Evolutionary conservation across 352 stramenopile species (phyloP), one percentile per base, ranked within the genome.

Genomic region (Phytopythium oedochilum): DNA sequence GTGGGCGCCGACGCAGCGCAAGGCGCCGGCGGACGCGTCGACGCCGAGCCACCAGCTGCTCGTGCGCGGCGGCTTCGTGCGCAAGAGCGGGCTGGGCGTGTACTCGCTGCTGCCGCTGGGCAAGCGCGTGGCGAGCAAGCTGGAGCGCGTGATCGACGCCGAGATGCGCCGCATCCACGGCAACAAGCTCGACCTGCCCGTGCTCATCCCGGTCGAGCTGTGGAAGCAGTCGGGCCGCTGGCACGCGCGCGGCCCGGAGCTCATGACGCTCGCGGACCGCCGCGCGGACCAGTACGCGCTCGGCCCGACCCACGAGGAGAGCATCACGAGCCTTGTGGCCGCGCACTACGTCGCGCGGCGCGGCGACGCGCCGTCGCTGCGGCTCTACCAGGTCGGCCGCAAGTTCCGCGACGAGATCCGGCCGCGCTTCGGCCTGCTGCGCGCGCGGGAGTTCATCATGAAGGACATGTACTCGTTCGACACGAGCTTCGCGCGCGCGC

Each of bases 381-480:
- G 82, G 0, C 20, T 96, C 55, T 96, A 96, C 60, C 88, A 96
- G 72, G 78, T 96, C 43, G 80, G 81, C 46, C 80, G 70, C 54
- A 96, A 96, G 63, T 96, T 92, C 59, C 81, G 88, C 35, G 88
- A 96, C 60, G 88, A 96, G 60, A 89, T 94, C 45, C 87, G 88
- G 0, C 86, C 88, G 26, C 66, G 88, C 47, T 96, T 96, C 53
- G 88, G 88, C 0, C 70, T 96, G 8, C 63, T 96, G 52, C 71
- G 88, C 20, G 84, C 79, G 12, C 68, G 86, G 25, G 88, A 96
- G 64, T 96, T 96, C 47, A 47, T 96, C 50, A 96, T 96, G 88
- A 96, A 96, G 70, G 88, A 96, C 70, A 88, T 95, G 70, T 96
- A 96, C 65, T 90, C 83, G 29, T 96, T 96, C 52, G 86, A 96